Base-by-base conservation (phyloP, 148 eudicot genomes). In the Nyssa sinensis region DNA sequence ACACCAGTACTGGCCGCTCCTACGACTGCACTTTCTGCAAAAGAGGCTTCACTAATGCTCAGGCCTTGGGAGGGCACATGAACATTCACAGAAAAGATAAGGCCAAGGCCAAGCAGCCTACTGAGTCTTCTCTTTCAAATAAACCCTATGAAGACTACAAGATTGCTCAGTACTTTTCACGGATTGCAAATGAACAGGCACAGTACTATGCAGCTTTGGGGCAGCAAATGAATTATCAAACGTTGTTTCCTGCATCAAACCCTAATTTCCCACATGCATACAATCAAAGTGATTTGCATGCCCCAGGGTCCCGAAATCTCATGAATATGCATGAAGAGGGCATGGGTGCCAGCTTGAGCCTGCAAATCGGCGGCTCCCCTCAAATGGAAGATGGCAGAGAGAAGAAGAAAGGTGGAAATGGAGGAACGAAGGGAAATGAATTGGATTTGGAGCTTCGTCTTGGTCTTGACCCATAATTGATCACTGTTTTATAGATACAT, bases 61-160 rank as follows among this genome's bases (percentile, higher is more conserved):
- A 88, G 73, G 88, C 89, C 61, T 69, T 88, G 16, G 91, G 91
- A 57, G 91, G 88, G 1, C 89, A 85, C 72, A 88, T 87, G 88
- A 87, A 87, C 68, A 86, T 88, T 10, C 91, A 88, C 71, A 71
- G 88, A 65, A 88, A 86, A 78, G 86, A 84, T 28, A 86, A 84
- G 24, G 84, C 89, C 30, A 88, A 81, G 72, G 84, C 83, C 7
- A 80, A 79, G 72, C 51, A 44, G 51, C 51, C 2, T 44, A 44
- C 17, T 55, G 25, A 55, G 17, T 55, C 59, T 17, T 21, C 59
- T 1, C 2, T 53, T 14, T 19, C 58, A 17, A 53, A 14, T 16
- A 67, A 31, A 17, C 11, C 69, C 5, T 13, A 29, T 25, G 65
- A 65, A 34, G 39, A 70, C 51, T 14, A 70, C 29, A 13, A 55